Evolutionary conservation across 2,329 filamentous ascomycete genomes (phyloP).

Genomic region (Colletotrichum liaoningense): DNA sequence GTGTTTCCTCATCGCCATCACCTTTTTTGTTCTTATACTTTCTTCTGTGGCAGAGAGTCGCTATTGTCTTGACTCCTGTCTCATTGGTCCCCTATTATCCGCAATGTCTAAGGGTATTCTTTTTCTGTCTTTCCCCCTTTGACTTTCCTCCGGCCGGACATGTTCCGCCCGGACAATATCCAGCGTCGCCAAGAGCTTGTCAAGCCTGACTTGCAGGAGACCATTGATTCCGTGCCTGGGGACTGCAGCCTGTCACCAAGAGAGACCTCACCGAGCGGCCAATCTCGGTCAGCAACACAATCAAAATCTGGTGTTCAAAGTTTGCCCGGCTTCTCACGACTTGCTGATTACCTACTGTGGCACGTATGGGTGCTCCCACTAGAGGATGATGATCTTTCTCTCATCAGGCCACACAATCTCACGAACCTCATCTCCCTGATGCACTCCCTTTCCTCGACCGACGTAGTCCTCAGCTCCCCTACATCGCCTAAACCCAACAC

Average conservation of each 20-base stretch:
- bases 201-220: slow-evolving; percentile 12
- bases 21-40: not conserved
- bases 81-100: not conserved
- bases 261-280: not conserved
- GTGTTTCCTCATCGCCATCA: not conserved
- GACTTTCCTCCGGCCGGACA: not conserved
- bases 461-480: not conserved
- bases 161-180: not conserved
- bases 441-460: not conserved
- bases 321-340: not conserved
- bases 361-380: no score
- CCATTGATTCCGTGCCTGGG: not conserved
- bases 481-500: not conserved
- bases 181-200: slow-evolving; percentile 9
- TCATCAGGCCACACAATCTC: not conserved
- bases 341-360: not conserved
- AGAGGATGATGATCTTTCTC: not conserved
- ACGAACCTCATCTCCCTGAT: not conserved
- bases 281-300: not conserved
- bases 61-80: not conserved
- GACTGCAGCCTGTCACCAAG: not conserved
- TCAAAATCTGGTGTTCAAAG: no score
- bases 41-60: not conserved
- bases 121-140: not conserved
- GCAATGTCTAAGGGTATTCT: not conserved